Evolutionary conservation across 192 early-diverging fungal species (phyloP).

Genomic region (Entomortierella chlamydospora): DNA sequence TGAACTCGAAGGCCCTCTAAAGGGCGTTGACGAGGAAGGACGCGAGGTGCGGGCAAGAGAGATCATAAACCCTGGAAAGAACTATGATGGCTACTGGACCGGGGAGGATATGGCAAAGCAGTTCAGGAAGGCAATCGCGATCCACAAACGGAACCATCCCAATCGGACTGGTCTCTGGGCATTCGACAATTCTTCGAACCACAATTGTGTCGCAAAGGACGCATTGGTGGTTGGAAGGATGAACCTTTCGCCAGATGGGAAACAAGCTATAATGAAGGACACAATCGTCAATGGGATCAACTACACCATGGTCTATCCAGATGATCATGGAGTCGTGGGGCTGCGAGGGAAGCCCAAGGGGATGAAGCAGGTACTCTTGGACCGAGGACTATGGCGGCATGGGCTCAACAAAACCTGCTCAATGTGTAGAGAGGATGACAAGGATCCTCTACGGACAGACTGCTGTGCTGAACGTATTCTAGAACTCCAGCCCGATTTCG

Average conservation of each 20-base stretch:
- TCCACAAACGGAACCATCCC: conserved; percentile 21
- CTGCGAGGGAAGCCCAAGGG: conserved; percentile 41
- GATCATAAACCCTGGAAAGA: too few species aligned
- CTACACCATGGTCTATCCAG: conserved; percentile 32
- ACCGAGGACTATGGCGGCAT: conserved; percentile 22
- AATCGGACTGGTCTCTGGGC: conserved; percentile 32
- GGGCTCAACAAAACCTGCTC: conserved; percentile 14
- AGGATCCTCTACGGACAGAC: conserved; percentile 3
- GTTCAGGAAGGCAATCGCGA: not conserved
- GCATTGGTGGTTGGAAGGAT: conserved; percentile 36
- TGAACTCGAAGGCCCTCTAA: conserved; percentile 15
- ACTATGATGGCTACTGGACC: too few species aligned
- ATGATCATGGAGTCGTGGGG: conserved; percentile 4
- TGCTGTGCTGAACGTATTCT: conserved; percentile 35
- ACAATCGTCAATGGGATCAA: conserved; percentile 1
- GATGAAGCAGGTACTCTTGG: conserved; percentile 35
- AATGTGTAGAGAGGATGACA: conserved; percentile 8
- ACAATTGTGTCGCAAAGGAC: conserved; percentile 31
- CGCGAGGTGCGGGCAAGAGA: too few species aligned
- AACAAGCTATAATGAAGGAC: conserved; percentile 19
- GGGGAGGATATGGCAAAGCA: conserved; percentile 14
- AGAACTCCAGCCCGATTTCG: conserved; percentile 35
- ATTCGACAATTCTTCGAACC: conserved; percentile 44
- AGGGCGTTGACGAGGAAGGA: too few species aligned
- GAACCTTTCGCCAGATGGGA: conserved; percentile 19